Percentiles rank a stretch among this genome's conserved stretches.
Evolutionary conservation across 1,284 basidiomycete genomes (phyloP).

Genomic region (Irpex sp.): DNA sequence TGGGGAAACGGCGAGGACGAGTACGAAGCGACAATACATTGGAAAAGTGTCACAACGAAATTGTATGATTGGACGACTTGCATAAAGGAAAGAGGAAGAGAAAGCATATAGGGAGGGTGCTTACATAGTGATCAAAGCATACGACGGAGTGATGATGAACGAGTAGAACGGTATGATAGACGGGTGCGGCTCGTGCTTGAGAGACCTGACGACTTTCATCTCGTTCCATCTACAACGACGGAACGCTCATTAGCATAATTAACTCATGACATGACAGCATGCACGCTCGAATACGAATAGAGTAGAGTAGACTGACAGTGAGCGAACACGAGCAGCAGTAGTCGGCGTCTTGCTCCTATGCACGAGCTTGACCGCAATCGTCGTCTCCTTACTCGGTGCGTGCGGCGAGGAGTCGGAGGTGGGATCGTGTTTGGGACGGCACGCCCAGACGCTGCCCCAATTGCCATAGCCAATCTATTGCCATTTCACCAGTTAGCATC

Average conservation of each 20-base stretch:
- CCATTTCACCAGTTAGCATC: slow-evolving; percentile 4
- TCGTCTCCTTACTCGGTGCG: slow-evolving; percentile 21
- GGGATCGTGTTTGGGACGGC: slow-evolving; percentile 51
- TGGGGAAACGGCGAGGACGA: too few species aligned
- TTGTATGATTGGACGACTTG: too few species aligned
- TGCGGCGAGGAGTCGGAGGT: slow-evolving; percentile 22
- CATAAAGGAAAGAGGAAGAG: too few species aligned
- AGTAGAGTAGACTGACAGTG: slow-evolving; percentile 52
- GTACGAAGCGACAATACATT: too few species aligned
- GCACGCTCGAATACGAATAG: neutral
- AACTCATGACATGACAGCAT: too few species aligned
- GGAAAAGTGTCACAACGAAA: too few species aligned
- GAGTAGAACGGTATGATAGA: slow-evolving; percentile 89
- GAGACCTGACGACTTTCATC: slow-evolving; percentile 86
- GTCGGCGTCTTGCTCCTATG: slow-evolving; percentile 76
- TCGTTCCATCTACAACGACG: slow-evolving; percentile 75
- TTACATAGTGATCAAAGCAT: slow-evolving; percentile 84
- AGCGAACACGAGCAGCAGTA: slow-evolving; percentile 82
- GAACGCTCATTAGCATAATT: slow-evolving; percentile 6
- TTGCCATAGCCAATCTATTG: slow-evolving; percentile 79
- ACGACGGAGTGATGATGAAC: slow-evolving; percentile 89
- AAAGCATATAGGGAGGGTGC: too few species aligned
- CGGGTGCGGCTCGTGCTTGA: slow-evolving; percentile 82
- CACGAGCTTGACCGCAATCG: slow-evolving; percentile 88
- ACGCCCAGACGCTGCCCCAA: slow-evolving; percentile 84